Percentiles rank a stretch among this genome's conserved stretches.
Conservation (phyloP, 345 rosid species). For the Raphanus raphanistrum region DNA sequence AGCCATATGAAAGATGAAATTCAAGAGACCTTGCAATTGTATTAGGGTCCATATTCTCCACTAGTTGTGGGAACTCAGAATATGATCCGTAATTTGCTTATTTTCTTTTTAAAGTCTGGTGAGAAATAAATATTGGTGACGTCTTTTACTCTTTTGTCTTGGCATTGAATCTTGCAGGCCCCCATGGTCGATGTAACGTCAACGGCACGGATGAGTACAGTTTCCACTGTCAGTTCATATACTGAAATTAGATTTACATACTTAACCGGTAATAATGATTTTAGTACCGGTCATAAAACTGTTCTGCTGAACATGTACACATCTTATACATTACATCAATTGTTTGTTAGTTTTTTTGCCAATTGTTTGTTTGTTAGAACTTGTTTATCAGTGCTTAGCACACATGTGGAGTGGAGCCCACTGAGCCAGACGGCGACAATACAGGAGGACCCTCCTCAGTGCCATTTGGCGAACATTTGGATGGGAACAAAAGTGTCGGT, state of each 20-base stretch:
- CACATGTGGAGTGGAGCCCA: slow-evolving; percentile 5
- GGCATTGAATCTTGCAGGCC: slow-evolving; percentile 15
- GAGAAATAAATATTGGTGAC: background rate
- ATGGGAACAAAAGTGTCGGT: slow-evolving; percentile 33
- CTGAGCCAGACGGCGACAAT: slow-evolving; percentile 4
- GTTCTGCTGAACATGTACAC: background rate
- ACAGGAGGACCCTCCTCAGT: background rate
- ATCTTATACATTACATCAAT: slow-evolving; percentile 1
- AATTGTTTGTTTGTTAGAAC: slow-evolving; percentile 15
- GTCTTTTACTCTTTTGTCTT: background rate
- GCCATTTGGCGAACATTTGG: slow-evolving; percentile 30
- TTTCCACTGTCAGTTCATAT: background rate
- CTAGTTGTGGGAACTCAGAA: slow-evolving; percentile 13
- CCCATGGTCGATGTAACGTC: slow-evolving; percentile 30
- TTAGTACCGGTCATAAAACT: background rate
- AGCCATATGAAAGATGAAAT: background rate
- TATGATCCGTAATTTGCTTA: background rate
- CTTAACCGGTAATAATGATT: slow-evolving; percentile 10
- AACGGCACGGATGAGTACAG: slow-evolving; percentile 14
- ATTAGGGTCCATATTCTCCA: background rate
- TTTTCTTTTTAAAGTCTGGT: background rate
- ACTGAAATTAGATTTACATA: background rate
- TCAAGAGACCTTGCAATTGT: background rate
- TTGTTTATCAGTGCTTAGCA: slow-evolving; percentile 15
- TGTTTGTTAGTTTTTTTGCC: background rate